Evolutionary conservation across 2,329 filamentous ascomycete genomes (phyloP).

Genomic region (Podosphaera xanthii): DNA sequence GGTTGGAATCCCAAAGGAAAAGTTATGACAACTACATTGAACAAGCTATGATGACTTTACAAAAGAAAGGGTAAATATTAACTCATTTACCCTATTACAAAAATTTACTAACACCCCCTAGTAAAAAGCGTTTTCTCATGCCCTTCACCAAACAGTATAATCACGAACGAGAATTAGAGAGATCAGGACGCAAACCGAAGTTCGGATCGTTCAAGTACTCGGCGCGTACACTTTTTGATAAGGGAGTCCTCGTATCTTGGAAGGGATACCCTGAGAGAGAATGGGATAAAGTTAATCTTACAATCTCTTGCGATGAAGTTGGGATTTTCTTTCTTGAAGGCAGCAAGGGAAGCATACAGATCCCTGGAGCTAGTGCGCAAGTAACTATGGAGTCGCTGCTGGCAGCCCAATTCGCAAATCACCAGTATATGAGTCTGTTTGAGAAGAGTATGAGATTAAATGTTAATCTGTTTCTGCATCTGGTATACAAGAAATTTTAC

Average conservation of each 20-base stretch:
- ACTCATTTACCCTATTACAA: not conserved
- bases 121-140: slow-evolving; percentile 78
- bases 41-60: slow-evolving; percentile 88
- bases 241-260: slow-evolving; percentile 88
- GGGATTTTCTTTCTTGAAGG: slow-evolving; percentile 88
- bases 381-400: slow-evolving; percentile 82
- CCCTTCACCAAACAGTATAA: slow-evolving; percentile 98
- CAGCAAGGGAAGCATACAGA: slow-evolving; percentile 77
- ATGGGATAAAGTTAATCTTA: slow-evolving; percentile 83
- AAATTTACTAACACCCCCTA: slow-evolving; percentile 15
- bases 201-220: slow-evolving; percentile 98
- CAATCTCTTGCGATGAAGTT: slow-evolving; percentile 81
- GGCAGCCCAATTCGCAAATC: slow-evolving; percentile 91
- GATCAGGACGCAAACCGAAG: slow-evolving; percentile 78
- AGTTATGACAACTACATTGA: slow-evolving; percentile 99
- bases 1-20: slow-evolving; percentile 85
- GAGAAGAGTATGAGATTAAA: slow-evolving; percentile 70
- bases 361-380: slow-evolving; percentile 74
- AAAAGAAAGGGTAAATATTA: slow-evolving; percentile 61
- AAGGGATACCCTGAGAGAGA: slow-evolving; percentile 59
- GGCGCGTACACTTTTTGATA: slow-evolving; percentile 67
- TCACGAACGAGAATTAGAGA: slow-evolving; percentile 86
- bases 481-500: slow-evolving; percentile 99
- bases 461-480: slow-evolving; percentile 86
- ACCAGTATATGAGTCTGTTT: slow-evolving; percentile 89